phyloP scores from a whole-genome alignment of 2,329 filamentous ascomycete species.

The Cladosporium sphaerospermum region DNA sequence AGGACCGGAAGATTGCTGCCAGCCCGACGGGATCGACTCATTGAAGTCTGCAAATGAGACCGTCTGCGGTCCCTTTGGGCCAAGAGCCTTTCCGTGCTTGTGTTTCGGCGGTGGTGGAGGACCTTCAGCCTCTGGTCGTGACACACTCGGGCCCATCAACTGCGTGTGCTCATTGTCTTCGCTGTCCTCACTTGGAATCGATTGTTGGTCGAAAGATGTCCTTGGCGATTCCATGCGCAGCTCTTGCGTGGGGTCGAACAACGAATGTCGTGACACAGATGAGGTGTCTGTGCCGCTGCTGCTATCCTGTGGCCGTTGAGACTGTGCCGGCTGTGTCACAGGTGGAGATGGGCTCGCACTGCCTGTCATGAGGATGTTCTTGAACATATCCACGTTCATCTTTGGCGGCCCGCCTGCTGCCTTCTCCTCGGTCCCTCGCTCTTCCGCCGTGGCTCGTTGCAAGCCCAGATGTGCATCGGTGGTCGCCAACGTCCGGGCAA shows the following conservation, averaged over 20 bases:
- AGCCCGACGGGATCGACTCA: conserved; percentile 23
- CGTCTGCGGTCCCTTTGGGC: conserved; percentile 34
- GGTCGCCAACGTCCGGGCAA: conserved; percentile 28
- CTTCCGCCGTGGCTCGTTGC: conserved; percentile 2
- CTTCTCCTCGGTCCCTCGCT: conserved; percentile 11
- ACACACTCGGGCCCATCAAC: conserved; percentile 31
- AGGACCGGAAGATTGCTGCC: conserved; percentile 14
- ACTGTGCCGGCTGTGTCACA: conserved; percentile 8
- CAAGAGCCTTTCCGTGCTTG: conserved; percentile 65
- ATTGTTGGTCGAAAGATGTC: conserved; percentile 46
- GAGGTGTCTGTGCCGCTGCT: conserved; percentile 50
- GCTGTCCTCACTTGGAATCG: conserved; percentile 30
- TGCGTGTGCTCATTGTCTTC: conserved; percentile 36
- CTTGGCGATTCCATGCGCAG: conserved; percentile 45
- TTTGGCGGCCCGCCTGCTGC: conserved; percentile 20
- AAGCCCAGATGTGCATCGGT: conserved; percentile 20
- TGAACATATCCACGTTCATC: conserved; percentile 72
- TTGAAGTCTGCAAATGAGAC: conserved; percentile 30
- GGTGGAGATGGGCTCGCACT: conserved; percentile 36
- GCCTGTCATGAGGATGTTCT: conserved; percentile 66
- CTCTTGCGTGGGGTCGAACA: conserved; percentile 45
- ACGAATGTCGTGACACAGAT: conserved; percentile 50
- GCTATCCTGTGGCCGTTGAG: conserved; percentile 26
- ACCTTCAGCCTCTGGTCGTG: conserved; percentile 42
- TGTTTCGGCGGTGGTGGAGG: conserved; percentile 67